Conservation (phyloP, 169 alveolate species). For the Condylostoma magnum region DNA sequence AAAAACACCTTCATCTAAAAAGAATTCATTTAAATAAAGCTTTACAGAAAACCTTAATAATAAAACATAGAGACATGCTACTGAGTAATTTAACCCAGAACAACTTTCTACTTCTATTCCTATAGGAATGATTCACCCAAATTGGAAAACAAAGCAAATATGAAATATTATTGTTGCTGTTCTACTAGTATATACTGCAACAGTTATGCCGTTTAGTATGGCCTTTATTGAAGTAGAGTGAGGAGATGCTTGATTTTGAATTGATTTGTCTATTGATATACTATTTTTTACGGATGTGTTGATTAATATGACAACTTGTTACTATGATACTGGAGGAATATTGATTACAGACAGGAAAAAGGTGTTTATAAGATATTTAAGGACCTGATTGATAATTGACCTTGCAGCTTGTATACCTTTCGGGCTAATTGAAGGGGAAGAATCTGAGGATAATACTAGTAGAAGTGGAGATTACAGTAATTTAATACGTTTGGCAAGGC, state of each 20-base stretch:
- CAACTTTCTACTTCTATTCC: too few species aligned
- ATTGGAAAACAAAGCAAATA: constrained; percentile 1
- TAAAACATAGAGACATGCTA: too few species aligned
- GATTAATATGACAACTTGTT: neutral
- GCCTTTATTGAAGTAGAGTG: constrained; percentile 37
- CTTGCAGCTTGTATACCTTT: constrained; percentile 54
- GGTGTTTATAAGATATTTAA: constrained; percentile 37
- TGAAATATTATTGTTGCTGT: constrained; percentile 43
- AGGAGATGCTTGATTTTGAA: neutral
- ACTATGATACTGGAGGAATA: neutral
- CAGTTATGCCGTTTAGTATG: constrained; percentile 43
- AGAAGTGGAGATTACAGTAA: neutral
- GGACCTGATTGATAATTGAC: constrained; percentile 58
- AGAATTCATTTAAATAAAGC: too few species aligned
- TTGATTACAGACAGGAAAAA: constrained; percentile 26
- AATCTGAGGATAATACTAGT: neutral
- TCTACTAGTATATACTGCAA: constrained; percentile 51
- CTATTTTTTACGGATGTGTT: neutral
- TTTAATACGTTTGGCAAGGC: constrained; percentile 10
- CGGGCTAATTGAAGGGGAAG: neutral
- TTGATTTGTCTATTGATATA: neutral
- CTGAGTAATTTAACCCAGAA: too few species aligned
- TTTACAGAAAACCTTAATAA: too few species aligned
- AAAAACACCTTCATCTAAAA: too few species aligned
- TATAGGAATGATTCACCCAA: constrained; percentile 30